Evolutionary conservation across 1,139 yeast genomes (phyloP).

Genomic region (Lodderomyces elongisporus): DNA sequence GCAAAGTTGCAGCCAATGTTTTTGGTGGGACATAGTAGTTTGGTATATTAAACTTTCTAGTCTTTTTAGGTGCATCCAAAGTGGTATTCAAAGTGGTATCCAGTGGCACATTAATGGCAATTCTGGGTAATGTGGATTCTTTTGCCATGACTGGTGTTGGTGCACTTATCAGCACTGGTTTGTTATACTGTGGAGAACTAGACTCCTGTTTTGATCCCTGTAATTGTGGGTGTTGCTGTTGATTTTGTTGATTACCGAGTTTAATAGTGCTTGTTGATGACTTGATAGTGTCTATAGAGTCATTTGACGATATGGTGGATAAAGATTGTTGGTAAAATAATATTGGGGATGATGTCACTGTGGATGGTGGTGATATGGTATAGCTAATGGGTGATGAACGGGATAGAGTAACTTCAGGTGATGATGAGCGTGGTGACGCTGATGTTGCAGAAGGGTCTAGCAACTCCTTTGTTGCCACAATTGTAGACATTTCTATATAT

Average conservation of each 20-base stretch:
- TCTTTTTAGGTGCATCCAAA: constrained; percentile 1
- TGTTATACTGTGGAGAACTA: too few species aligned
- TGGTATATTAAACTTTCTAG: constrained; percentile 10
- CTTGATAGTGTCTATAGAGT: constrained; percentile 9
- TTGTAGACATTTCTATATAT: neutral
- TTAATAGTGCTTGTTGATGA: constrained; percentile 12
- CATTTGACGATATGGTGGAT: constrained; percentile 9
- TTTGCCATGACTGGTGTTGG: neutral
- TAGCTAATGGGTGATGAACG: constrained; percentile 2
- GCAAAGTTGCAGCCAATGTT: neutral
- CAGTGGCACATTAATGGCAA: too few species aligned
- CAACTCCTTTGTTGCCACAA: neutral
- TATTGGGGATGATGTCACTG: constrained; percentile 1
- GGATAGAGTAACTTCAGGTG: neutral
- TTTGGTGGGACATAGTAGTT: constrained; percentile 14
- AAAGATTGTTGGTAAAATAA: constrained; percentile 1
- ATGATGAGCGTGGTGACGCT: constrained; percentile 2
- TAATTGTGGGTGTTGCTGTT: constrained; percentile 1
- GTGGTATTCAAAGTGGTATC: too few species aligned
- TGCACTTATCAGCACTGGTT: neutral
- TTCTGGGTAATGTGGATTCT: too few species aligned
- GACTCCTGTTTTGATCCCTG: neutral
- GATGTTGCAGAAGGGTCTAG: neutral
- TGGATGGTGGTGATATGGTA: constrained; percentile 1
- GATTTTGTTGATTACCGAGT: constrained; percentile 1